Evolutionary conservation across 768 basidiomycete species (phyloP).

Genomic region (Trichaptum fuscoviolaceum): DNA sequence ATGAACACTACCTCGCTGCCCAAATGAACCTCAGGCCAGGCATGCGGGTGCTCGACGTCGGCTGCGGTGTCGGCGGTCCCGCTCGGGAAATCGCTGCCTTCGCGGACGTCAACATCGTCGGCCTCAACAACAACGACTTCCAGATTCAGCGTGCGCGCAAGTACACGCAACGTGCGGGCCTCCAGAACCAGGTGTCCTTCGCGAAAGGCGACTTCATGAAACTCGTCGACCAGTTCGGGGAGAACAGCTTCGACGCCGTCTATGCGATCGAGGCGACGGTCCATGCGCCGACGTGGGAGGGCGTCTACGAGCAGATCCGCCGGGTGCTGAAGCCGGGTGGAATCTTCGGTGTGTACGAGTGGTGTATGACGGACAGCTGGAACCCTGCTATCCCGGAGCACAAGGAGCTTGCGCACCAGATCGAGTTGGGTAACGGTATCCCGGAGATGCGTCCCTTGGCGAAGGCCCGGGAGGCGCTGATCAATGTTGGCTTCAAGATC

Average conservation of each 20-base stretch:
- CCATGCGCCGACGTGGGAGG: constrained; percentile 94
- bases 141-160: constrained; percentile 82
- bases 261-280: constrained; percentile 98
- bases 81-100: constrained; percentile 94
- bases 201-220: constrained; percentile 98
- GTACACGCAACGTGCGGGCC: constrained; percentile 73
- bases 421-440: constrained; percentile 95
- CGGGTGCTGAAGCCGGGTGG: constrained; percentile 97
- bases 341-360: constrained; percentile 95
- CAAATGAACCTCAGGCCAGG: constrained; percentile 81
- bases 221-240: constrained; percentile 84
- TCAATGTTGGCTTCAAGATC: constrained; percentile 80
- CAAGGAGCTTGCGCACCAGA: constrained; percentile 85
- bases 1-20: constrained; percentile 94
- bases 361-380: constrained; percentile 97
- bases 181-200: constrained; percentile 74
- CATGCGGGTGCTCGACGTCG: constrained; percentile 97
- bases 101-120: constrained; percentile 77
- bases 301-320: constrained; percentile 89
- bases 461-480: constrained; percentile 68
- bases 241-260: constrained; percentile 91
- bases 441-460: constrained; percentile 88
- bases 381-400: constrained; percentile 81
- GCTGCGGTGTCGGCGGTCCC: constrained; percentile 97
- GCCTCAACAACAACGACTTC: constrained; percentile 95